Evolutionary conservation across 129 eudicot species (phyloP).

Genomic region (Logfia minima): DNA sequence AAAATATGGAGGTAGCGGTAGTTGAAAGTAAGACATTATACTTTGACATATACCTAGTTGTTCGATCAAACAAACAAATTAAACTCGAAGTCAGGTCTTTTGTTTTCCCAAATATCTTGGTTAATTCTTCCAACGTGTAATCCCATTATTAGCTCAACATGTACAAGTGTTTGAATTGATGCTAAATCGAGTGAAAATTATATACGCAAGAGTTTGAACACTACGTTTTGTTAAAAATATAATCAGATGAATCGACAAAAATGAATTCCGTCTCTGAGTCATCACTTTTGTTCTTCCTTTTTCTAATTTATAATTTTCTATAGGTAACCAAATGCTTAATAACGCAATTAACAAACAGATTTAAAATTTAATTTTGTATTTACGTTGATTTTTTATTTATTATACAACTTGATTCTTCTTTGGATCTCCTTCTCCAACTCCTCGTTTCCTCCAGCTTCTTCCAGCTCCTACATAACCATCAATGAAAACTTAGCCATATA

Average conservation of each 20-base stretch:
- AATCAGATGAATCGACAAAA: conserved; percentile 23
- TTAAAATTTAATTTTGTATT: background rate
- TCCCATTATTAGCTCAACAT: too few species aligned
- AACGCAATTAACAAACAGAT: background rate
- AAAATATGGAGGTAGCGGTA: too few species aligned
- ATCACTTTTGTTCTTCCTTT: background rate
- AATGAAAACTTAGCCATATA: background rate
- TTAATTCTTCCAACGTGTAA: too few species aligned
- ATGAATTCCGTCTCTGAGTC: conserved; percentile 14
- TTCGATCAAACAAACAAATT: too few species aligned
- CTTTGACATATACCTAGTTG: too few species aligned
- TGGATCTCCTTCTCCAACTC: conserved; percentile 82
- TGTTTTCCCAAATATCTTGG: too few species aligned
- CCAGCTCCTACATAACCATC: conserved; percentile 64
- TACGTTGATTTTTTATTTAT: conserved; percentile 22
- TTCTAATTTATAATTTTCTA: background rate
- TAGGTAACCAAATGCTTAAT: conserved; percentile 4
- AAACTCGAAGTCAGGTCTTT: too few species aligned
- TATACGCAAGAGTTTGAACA: background rate
- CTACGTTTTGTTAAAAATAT: background rate
- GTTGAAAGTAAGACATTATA: too few species aligned
- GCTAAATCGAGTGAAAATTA: too few species aligned
- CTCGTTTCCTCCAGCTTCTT: conserved; percentile 87
- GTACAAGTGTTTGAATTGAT: too few species aligned
- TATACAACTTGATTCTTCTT: conserved; percentile 66